Evolutionary conservation across 2,329 filamentous ascomycete genomes (phyloP).

Genomic region (Cercospora sp.): DNA sequence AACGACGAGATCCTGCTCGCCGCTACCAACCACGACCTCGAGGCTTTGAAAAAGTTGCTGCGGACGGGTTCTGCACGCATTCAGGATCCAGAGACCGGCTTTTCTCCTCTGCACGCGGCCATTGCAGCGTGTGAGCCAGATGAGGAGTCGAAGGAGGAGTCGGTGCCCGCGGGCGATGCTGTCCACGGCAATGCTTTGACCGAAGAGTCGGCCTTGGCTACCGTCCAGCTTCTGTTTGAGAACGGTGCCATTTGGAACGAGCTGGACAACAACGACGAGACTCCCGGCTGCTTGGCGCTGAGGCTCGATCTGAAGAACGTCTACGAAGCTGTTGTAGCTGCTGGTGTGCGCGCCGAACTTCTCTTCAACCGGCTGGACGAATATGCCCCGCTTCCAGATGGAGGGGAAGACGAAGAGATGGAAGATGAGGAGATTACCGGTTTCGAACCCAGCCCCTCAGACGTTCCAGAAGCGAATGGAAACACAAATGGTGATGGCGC

Average conservation of each 20-base stretch:
- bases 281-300: constrained; percentile 82
- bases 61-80: constrained; percentile 66
- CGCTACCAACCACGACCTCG: constrained; percentile 66
- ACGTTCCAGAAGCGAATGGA: constrained; percentile 23
- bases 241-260: constrained; percentile 98
- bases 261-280: constrained; percentile 81
- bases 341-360: constrained; percentile 86
- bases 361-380: constrained; percentile 78
- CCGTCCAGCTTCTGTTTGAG: constrained; percentile 74
- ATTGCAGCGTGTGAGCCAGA: constrained; percentile 63
- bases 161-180: constrained; percentile 38
- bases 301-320: constrained; percentile 67
- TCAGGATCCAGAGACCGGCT: constrained; percentile 81
- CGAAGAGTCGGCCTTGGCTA: constrained; percentile 64
- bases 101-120: constrained; percentile 84
- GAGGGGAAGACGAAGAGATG: constrained; percentile 53
- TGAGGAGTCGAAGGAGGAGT: constrained; percentile 39
- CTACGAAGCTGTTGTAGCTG: constrained; percentile 83
- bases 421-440: constrained; percentile 39
- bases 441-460: constrained; percentile 36
- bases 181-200: constrained; percentile 39
- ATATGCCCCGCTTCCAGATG: constrained; percentile 71
- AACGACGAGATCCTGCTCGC: constrained; percentile 65
- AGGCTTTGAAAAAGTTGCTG: constrained; percentile 69
- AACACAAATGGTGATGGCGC: constrained; percentile 25